phyloP scores from a whole-genome alignment of 805 yeast genomes.

The Cyberlindnera xishuangbannaensis region DNA sequence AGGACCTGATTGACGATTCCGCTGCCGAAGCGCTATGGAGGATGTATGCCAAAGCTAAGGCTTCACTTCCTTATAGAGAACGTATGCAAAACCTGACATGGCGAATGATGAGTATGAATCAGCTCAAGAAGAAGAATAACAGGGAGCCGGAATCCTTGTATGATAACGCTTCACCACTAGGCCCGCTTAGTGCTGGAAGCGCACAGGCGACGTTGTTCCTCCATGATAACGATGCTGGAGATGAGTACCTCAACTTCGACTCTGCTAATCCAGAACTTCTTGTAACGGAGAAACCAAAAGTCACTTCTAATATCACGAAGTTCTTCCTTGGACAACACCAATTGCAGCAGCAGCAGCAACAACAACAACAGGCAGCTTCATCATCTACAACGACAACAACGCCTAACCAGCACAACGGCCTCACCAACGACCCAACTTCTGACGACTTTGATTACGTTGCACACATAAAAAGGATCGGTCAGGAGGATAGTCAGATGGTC shows the following conservation, averaged over 20 bases:
- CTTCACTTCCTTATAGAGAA: conserved; percentile 64
- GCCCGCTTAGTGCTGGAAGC: background rate
- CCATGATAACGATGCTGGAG: too few species aligned
- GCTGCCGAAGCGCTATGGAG: conserved; percentile 63
- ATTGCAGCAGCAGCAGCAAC: background rate
- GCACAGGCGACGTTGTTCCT: too few species aligned
- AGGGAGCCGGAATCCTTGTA: background rate
- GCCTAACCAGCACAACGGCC: too few species aligned
- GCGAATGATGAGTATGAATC: conserved; percentile 70
- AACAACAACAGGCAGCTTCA: background rate
- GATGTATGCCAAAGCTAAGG: conserved; percentile 72
- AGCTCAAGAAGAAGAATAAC: conserved; percentile 2
- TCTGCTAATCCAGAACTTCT: conserved; percentile 5
- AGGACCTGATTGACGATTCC: conserved; percentile 27
- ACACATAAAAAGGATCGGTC: conserved; percentile 53
- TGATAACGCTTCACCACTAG: background rate
- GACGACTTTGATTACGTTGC: conserved; percentile 62
- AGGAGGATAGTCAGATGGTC: conserved; percentile 25
- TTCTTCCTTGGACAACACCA: conserved; percentile 16
- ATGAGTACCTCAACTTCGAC: conserved; percentile 21
- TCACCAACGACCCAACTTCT: conserved; percentile 38
- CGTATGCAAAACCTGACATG: conserved; percentile 84
- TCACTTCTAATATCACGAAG: conserved; percentile 24
- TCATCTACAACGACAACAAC: background rate
- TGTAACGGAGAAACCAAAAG: conserved; percentile 7